Evolutionary conservation across 805 yeast genomes (phyloP), one percentile per base, ranked within the genome.

Genomic region (Wickerhamiella australiensis): DNA sequence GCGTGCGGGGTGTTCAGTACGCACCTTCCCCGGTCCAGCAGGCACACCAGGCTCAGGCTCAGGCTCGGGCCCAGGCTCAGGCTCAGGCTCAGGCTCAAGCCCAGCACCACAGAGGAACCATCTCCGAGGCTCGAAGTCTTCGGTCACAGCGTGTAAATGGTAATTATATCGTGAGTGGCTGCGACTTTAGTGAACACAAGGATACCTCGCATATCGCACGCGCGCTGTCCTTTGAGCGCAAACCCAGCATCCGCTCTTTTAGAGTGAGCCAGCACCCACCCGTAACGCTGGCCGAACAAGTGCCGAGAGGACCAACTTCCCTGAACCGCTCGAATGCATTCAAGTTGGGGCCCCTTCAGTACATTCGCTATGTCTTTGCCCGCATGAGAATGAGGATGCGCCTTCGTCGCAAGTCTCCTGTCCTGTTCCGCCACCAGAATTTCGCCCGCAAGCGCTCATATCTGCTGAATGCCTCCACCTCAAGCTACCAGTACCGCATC

Each of bases 401-500:
- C 13, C 36, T 37, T 12, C 38, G 51, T 5, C 23, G 45, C 15
- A 20, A 29, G 7, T 20, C 47, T 7, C 45, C 43, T 12, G 35
- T 44, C 33, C 5, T 18, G 18, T 59, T 55, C 42, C 29, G 31
- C 17, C 33, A 53, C 21, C 42, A 46, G 22, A 51, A 47, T 36
- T 46, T 53, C 25, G 52, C 50, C 18, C 50, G 59, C 15, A 53
- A 57, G 33, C 55, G 59, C 0, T 51, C 58, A 12, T 56, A 54
- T 20, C 50, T 55, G 3, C 51, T 58, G 31, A 52, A 56, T 3
- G 59, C 62, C 9, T 59, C 58, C 22, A 31, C 43, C 2, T 53
- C 58, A 8, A 45, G 50, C 15, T 47, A 47, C 37, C 46, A 50
- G 15, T 56, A 56, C 42, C 31, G 42, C 3, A 51, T 53, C 25